phyloP scores from a whole-genome alignment of 139 green algal genomes.

The Trebouxia sp. region DNA sequence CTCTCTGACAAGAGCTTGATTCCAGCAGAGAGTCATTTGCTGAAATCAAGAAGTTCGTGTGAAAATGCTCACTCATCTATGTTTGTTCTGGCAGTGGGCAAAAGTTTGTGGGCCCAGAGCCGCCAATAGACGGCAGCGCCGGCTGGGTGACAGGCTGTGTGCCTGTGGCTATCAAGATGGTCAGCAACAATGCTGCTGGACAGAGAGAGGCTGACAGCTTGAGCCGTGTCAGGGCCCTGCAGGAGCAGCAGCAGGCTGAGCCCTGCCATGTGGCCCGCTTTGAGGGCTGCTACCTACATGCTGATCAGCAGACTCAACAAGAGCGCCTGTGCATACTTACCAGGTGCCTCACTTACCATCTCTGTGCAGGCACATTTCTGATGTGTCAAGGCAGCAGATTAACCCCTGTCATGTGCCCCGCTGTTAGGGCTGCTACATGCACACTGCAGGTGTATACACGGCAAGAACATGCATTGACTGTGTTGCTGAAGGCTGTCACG shows the following conservation, averaged over 20 bases:
- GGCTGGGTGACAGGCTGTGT: neutral
- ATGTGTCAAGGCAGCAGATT: no score
- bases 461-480: no score
- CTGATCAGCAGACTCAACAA: neutral
- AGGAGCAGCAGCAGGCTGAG: neutral
- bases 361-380: no score
- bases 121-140: neutral
- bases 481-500: neutral
- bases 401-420: neutral
- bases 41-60: no score
- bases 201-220: neutral
- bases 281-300: neutral
- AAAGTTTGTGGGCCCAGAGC: neutral
- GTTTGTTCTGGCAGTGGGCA: neutral
- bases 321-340: neutral
- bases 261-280: neutral
- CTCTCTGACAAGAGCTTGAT: no score
- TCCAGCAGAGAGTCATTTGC: no score
- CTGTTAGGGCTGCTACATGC: neutral
- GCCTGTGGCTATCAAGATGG: neutral
- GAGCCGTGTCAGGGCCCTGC: no score
- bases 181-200: neutral
- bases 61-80: no score
- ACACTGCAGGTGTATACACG: no score
- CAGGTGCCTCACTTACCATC: no score